Evolutionary conservation across 1,284 basidiomycete species (phyloP), one percentile per base, ranked within the genome.

Genomic region (Ganoderma meredithae): DNA sequence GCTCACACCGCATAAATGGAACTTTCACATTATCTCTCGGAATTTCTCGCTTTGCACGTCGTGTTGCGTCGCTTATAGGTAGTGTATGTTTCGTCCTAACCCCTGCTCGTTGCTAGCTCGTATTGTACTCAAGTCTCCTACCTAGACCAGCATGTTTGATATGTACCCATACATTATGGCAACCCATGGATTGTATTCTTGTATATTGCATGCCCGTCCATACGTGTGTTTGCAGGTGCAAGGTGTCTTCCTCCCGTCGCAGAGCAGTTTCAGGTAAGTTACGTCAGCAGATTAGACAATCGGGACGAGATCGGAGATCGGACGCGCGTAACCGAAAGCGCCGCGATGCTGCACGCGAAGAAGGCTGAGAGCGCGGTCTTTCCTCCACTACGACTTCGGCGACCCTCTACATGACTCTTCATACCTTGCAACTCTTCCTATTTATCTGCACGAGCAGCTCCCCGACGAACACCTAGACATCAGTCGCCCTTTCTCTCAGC

Each of bases 11-110:
- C 59, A 60, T 58, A 13, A 49, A 36, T 56, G 49, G 70, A 65
- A 69, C 66, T 44, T 56, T 69, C 62, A 47, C 52, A 63, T 19
- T 52, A 49, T 49, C 47, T 49, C 47, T 53, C 53, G 60, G 25
- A 58, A 19, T 27, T 60, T 9, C 9, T 60, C 49, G 25, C 25
- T 39, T 69, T 64, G 67, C 63, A 65, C 68, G 33, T 68, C 69
- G 27, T 63, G 41, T 71, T 62, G 55, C 36, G 39, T 60, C 60
- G 60, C 62, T 63, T 64, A 65, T 64, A 66, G 69, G 55, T 71
- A 72, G 43, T 71, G 72, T 73, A 71, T 73, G 70, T 71, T 60
- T 71, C 67, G 69, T 66, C 67, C 68, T 72, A 69, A 73, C 65
- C 60, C 40, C 55, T 65, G 70, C 70, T 73, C 68, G 68, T 61